These are phyloP conservation scores for Symbiotaphrina buchneri DNA, from an alignment of 495 filamentous ascomycete genomes.

Conservation along the genomic window DNA sequence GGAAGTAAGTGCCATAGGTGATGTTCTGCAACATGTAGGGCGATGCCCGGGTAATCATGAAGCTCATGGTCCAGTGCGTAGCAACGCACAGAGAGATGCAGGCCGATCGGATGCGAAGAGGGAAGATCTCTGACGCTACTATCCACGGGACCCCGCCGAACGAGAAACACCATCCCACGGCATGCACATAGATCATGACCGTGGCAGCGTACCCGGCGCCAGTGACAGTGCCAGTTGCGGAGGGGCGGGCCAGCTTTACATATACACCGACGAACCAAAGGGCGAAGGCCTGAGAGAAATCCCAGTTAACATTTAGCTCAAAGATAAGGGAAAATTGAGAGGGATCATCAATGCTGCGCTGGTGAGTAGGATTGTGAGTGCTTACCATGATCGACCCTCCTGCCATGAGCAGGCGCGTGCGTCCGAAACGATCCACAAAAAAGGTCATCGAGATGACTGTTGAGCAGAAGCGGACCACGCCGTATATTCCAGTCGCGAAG, in stretches of 20 bases:
- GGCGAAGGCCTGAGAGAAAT: slow-evolving; percentile 28
- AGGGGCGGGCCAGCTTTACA: slow-evolving; percentile 40
- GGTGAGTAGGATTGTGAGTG: too few species aligned
- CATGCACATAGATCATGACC: too few species aligned
- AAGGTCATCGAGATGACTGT: slow-evolving; percentile 13
- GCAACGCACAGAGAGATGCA: slow-evolving; percentile 44
- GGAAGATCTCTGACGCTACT: slow-evolving; percentile 35
- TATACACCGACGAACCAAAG: too few species aligned
- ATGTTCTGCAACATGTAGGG: slow-evolving; percentile 26
- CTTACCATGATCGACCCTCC: too few species aligned
- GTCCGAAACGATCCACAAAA: slow-evolving; percentile 11
- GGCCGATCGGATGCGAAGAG: slow-evolving; percentile 39
- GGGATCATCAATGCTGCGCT: too few species aligned
- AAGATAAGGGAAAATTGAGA: too few species aligned
- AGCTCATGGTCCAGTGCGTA: slow-evolving; percentile 34
- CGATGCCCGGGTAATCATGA: slow-evolving; percentile 22
- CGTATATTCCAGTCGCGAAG: slow-evolving; percentile 15
- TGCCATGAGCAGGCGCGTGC: too few species aligned
- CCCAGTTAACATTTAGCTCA: too few species aligned
- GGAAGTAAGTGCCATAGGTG: slow-evolving; percentile 31
- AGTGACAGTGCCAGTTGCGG: slow-evolving; percentile 35
- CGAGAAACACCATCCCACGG: too few species aligned
- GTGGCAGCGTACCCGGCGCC: slow-evolving; percentile 29
- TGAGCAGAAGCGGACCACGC: slow-evolving; percentile 11
- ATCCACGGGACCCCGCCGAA: slow-evolving; percentile 13